Percentiles rank a stretch among this genome's conserved stretches.
Evolutionary conservation across 257 asterid genomes (phyloP).

Genomic region (Dorcoceras hygrometricum): DNA sequence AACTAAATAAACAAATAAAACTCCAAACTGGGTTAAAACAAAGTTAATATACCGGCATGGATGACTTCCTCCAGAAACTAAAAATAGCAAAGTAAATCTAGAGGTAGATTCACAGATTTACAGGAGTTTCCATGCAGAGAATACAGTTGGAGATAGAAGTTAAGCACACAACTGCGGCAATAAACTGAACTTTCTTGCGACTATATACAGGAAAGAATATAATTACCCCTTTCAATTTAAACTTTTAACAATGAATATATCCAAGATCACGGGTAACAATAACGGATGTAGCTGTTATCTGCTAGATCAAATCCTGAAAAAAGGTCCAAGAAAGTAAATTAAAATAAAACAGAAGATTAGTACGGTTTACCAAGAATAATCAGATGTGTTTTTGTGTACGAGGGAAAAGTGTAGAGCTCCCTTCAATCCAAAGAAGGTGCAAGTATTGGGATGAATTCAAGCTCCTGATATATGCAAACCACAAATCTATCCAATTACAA

Average conservation of each 20-base stretch:
- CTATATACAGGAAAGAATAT: too few relatives aligned
- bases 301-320: background rate
- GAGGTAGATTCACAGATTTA: conserved; percentile 3
- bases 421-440: conserved; percentile 91
- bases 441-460: conserved; percentile 40
- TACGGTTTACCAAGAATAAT: background rate
- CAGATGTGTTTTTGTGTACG: too few relatives aligned
- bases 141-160: conserved; percentile 20
- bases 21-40: background rate
- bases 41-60: background rate
- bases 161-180: background rate
- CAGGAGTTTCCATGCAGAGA: background rate
- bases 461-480: conserved; percentile 91
- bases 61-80: conserved; percentile 31
- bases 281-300: background rate
- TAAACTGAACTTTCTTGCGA: too few relatives aligned
- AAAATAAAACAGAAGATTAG: background rate
- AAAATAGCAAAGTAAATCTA: conserved; percentile 38
- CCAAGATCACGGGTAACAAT: too few relatives aligned
- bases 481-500: conserved; percentile 47
- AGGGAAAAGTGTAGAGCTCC: conserved; percentile 67
- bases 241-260: background rate
- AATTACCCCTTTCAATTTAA: too few relatives aligned
- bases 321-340: background rate
- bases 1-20: too few relatives aligned